Percentiles rank a stretch among this genome's conserved stretches.
Conservation (phyloP, 805 yeast species). For the Candida tallmaniae region DNA sequence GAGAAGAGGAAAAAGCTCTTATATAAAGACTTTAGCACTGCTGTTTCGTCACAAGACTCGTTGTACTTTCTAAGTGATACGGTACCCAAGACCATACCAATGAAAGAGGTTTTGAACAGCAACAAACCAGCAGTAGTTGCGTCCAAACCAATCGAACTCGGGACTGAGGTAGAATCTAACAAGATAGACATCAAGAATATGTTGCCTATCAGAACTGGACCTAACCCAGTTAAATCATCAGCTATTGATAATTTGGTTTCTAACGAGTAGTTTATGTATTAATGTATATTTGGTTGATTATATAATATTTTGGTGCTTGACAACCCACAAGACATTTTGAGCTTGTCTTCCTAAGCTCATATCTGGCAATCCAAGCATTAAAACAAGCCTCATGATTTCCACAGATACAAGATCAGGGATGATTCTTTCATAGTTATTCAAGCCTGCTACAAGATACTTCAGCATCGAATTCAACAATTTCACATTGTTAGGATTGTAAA, state of each 20-base stretch:
- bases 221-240: conserved; percentile 27
- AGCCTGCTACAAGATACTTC: conserved; percentile 29
- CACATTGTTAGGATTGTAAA: conserved; percentile 4
- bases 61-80: conserved; percentile 60
- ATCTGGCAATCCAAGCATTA: conserved; percentile 21
- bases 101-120: conserved; percentile 40
- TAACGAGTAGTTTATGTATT: conserved; percentile 5
- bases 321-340: conserved; percentile 27
- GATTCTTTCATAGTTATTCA: conserved; percentile 34
- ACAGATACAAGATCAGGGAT: conserved; percentile 37
- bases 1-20: conserved; percentile 65
- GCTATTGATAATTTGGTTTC: conserved; percentile 29
- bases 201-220: conserved; percentile 6
- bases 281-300: conserved; percentile 1
- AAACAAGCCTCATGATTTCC: conserved; percentile 31
- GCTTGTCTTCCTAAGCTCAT: conserved; percentile 19
- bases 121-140: conserved; percentile 22
- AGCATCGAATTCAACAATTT: conserved; percentile 5
- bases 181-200: conserved; percentile 7
- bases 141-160: conserved; percentile 1
- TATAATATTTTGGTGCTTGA: conserved; percentile 9
- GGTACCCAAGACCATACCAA: conserved; percentile 57
- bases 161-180: conserved; percentile 2
- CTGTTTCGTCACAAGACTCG: conserved; percentile 55
- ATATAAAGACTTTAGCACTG: conserved; percentile 65